These are phyloP conservation scores for Pyrenophora teres DNA, from an alignment of 2,329 filamentous ascomycete species.

Conservation along the genomic window DNA sequence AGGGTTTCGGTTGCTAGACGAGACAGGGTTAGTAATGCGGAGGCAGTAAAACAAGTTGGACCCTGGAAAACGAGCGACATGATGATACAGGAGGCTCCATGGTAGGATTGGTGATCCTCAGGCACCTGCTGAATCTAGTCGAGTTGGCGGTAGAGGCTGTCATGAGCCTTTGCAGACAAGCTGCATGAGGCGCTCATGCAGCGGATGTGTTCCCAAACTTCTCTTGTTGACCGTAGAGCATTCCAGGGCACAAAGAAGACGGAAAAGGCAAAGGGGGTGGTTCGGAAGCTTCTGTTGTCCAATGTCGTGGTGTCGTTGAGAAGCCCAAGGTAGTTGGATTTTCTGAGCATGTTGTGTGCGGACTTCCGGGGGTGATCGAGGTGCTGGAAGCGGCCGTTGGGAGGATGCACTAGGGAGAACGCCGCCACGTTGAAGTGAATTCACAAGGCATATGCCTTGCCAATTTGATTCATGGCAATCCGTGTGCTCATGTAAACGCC, in stretches of 20 bases:
- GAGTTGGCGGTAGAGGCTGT: no score
- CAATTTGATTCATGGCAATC: not conserved
- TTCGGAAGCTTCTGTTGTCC: not conserved
- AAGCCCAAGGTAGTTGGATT: not conserved
- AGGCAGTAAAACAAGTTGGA: no score
- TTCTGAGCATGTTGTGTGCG: not conserved
- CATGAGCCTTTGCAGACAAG: no score
- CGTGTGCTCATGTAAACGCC: conserved; percentile 8
- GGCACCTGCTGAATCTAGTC: no score
- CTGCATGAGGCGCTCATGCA: no score
- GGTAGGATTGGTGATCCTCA: no score
- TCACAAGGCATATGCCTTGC: not conserved
- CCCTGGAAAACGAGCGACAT: no score
- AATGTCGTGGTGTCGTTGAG: not conserved
- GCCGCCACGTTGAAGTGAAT: not conserved
- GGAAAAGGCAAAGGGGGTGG: not conserved
- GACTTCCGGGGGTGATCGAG: not conserved
- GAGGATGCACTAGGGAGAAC: not conserved
- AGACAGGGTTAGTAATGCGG: no score
- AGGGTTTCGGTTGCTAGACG: no score
- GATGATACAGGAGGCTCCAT: no score
- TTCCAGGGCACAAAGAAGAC: not conserved
- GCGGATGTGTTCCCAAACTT: no score
- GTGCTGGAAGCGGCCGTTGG: not conserved
- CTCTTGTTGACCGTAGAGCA: not conserved